A percentile compares a stretch with the other conserved stretches of the same genome.
These are phyloP conservation scores for Neurospora sp. DNA, from an alignment of 495 filamentous ascomycete species.

Conservation along the genomic window DNA sequence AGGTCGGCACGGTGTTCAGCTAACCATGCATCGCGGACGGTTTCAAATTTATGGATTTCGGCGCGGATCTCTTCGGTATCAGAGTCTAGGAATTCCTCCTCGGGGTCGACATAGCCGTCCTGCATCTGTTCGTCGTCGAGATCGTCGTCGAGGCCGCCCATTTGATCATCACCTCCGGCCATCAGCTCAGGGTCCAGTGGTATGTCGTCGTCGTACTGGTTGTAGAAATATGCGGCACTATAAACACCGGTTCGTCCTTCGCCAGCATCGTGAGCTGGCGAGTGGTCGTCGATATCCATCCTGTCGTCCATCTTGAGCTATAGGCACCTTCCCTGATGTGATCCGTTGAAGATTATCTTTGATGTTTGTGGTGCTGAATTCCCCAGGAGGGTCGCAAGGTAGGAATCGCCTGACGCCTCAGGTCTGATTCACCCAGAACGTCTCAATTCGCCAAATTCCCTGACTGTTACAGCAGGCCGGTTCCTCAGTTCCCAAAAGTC, in stretches of 20 bases:
- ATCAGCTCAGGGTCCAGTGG: constrained; percentile 1
- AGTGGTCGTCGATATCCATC: constrained; percentile 14
- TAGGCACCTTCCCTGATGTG: not conserved
- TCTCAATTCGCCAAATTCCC: not conserved
- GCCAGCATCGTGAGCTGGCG: not conserved
- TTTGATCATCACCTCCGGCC: not conserved
- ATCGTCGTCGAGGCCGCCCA: constrained; percentile 6
- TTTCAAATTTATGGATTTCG: constrained; percentile 26
- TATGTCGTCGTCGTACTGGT: not conserved
- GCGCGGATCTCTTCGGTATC: constrained; percentile 26
- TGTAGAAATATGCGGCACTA: not conserved
- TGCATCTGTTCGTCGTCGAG: constrained; percentile 17
- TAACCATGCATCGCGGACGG: constrained; percentile 22
- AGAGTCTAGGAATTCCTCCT: constrained; percentile 16
- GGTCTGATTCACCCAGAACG: not conserved
- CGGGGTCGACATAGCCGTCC: constrained; percentile 7
- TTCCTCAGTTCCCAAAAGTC: not conserved
- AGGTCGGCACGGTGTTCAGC: constrained; percentile 18
- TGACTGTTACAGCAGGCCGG: not conserved
- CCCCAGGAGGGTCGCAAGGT: not conserved
- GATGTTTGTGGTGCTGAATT: not conserved
- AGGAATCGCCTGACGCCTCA: not conserved
- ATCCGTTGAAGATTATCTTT: not conserved
- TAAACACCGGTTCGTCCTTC: not conserved
- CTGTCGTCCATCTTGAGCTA: constrained; percentile 6